These are phyloP conservation scores for Komagataella kurtzmanii DNA, from an alignment of 805 yeast species.

Conservation along the genomic window DNA sequence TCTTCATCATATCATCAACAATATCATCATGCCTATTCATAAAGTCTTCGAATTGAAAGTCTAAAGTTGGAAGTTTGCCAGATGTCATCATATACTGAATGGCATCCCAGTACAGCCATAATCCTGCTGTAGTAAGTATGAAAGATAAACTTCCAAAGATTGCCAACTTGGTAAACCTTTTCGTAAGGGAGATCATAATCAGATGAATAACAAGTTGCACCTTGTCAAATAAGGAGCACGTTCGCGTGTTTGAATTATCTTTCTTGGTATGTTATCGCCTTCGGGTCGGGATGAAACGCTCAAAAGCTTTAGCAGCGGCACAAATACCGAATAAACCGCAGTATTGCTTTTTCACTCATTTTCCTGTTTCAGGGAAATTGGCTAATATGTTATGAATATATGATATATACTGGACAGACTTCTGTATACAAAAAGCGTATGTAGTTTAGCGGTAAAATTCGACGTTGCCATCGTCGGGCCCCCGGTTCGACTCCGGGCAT, in stretches of 20 bases:
- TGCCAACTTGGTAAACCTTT: background rate
- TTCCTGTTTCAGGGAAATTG: too few relatives aligned
- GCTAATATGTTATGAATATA: background rate
- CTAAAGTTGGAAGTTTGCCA: background rate
- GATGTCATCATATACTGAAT: background rate
- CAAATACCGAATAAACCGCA: too few relatives aligned
- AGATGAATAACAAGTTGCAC: background rate
- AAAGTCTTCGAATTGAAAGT: background rate
- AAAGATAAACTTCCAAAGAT: too few relatives aligned
- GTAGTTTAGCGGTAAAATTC: slow-evolving; percentile 1
- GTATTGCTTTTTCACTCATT: too few relatives aligned
- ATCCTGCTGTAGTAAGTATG: background rate
- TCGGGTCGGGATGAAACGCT: too few relatives aligned
- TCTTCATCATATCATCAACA: slow-evolving; percentile 21
- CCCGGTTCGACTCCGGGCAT: slow-evolving; percentile 5
- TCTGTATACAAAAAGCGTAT: background rate
- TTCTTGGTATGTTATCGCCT: background rate
- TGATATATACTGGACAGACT: too few relatives aligned
- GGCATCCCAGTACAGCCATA: background rate
- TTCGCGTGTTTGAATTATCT: background rate
- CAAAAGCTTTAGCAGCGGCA: too few relatives aligned
- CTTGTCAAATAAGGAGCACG: background rate
- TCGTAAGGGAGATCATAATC: background rate
- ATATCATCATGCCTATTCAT: slow-evolving; percentile 6
- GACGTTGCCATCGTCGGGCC: slow-evolving; percentile 2